phyloP scores from a whole-genome alignment of 2,329 filamentous ascomycete species.

The Sphaerulina populicola region DNA sequence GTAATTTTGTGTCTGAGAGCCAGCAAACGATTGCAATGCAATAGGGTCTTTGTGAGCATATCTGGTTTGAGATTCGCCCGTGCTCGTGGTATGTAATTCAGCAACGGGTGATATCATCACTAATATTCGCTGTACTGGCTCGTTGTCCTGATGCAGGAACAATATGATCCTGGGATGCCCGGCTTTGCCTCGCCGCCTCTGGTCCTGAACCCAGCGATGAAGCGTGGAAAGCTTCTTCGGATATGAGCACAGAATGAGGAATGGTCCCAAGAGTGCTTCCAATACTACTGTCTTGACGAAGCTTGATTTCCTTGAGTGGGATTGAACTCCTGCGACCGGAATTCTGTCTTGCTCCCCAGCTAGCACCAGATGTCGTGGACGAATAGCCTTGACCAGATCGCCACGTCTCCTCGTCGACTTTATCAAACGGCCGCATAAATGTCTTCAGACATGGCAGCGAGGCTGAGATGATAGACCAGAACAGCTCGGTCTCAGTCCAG shows the following conservation, averaged over 20 bases:
- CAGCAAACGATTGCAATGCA: background rate
- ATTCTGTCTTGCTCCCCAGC: conserved; percentile 1
- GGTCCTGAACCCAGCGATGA: background rate
- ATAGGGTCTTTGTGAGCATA: background rate
- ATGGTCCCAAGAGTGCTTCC: background rate
- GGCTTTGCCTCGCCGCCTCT: conserved; percentile 5
- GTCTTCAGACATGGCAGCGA: conserved; percentile 18
- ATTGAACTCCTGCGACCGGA: background rate
- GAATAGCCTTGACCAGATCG: conserved; percentile 13
- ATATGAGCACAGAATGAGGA: background rate
- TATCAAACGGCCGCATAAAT: conserved; percentile 18
- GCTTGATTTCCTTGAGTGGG: conserved; percentile 3
- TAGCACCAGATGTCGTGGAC: conserved; percentile 9
- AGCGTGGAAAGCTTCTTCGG: background rate
- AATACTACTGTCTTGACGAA: conserved; percentile 3
- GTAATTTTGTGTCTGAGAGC: background rate
- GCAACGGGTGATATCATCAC: background rate
- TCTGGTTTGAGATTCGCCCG: background rate
- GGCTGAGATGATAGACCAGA: conserved; percentile 19
- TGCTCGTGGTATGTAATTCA: background rate
- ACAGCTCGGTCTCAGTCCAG: conserved; percentile 16
- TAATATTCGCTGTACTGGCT: background rate
- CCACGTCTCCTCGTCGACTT: conserved; percentile 18
- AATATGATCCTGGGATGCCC: conserved; percentile 13
- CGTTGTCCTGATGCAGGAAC: conserved; percentile 5